phyloP scores from a whole-genome alignment of 176 grass and related monocot species.

The Urochloa ruziziensis region DNA sequence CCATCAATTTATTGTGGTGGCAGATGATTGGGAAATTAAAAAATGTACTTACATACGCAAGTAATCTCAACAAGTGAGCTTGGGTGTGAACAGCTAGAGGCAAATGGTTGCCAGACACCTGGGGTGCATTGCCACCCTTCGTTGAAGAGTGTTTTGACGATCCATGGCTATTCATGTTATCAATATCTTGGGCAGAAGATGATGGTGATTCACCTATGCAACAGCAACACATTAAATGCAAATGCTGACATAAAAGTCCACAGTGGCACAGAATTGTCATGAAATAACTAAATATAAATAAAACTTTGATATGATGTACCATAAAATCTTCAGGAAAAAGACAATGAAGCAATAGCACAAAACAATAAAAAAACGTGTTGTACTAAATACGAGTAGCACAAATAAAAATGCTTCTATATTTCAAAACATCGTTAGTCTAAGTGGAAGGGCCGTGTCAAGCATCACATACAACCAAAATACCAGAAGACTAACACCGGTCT shows the following conservation, averaged over 20 bases:
- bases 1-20: background rate
- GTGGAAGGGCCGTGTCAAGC: background rate
- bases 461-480: constrained; percentile 6
- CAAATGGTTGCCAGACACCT: constrained; percentile 54
- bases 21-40: background rate
- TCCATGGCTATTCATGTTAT: constrained; percentile 49
- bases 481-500: background rate
- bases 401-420: background rate
- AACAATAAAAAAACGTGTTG: background rate
- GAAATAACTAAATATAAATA: background rate
- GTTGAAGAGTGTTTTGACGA: constrained; percentile 35
- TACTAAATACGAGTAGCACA: constrained; percentile 8
- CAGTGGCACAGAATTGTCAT: background rate
- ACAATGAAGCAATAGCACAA: background rate
- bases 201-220: constrained; percentile 53
- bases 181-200: constrained; percentile 52
- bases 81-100: constrained; percentile 53
- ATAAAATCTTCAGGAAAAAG: background rate
- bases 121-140: constrained; percentile 50
- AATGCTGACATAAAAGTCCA: constrained; percentile 3
- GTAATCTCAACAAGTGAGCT: constrained; percentile 63
- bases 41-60: constrained; percentile 81
- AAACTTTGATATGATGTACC: background rate
- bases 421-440: background rate
- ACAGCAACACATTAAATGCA: constrained; percentile 19